phyloP scores from a whole-genome alignment of 2,329 filamentous ascomycete species.

The Claviceps purpurea region DNA sequence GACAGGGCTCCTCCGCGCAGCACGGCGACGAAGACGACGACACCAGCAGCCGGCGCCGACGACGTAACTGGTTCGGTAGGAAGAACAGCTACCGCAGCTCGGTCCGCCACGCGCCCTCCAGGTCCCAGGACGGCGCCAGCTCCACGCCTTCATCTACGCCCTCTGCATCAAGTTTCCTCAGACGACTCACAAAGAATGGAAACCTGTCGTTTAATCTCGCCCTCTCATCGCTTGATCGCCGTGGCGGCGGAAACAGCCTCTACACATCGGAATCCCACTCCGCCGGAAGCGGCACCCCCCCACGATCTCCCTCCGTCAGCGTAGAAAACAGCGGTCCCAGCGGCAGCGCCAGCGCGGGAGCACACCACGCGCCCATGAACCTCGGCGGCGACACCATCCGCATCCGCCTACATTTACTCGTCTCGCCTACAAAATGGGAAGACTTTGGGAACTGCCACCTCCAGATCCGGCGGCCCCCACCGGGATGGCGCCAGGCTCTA shows the following conservation, averaged over 20 bases:
- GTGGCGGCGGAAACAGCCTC: slow-evolving; percentile 37
- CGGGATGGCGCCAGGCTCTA: slow-evolving; percentile 43
- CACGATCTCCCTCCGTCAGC: slow-evolving; percentile 45
- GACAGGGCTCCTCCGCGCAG: slow-evolving; percentile 16
- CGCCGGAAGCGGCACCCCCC: slow-evolving; percentile 33
- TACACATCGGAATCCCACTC: slow-evolving; percentile 45
- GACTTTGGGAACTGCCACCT: slow-evolving; percentile 78
- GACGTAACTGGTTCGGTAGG: slow-evolving; percentile 46
- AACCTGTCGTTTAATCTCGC: slow-evolving; percentile 69
- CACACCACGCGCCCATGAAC: slow-evolving; percentile 38
- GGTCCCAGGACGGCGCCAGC: slow-evolving; percentile 62
- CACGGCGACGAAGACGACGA: slow-evolving; percentile 16
- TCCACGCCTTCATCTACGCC: slow-evolving; percentile 45
- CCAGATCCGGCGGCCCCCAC: slow-evolving; percentile 66
- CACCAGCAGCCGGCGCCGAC: slow-evolving; percentile 20
- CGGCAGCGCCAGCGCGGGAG: too few species aligned
- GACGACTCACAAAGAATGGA: slow-evolving; percentile 57
- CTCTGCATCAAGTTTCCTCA: slow-evolving; percentile 69
- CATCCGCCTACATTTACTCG: slow-evolving; percentile 72
- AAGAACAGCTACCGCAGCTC: slow-evolving; percentile 53
- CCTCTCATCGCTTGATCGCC: slow-evolving; percentile 42
- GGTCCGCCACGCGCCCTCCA: slow-evolving; percentile 43
- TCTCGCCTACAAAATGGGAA: slow-evolving; percentile 69
- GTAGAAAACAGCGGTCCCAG: slow-evolving; percentile 31
- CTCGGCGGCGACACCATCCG: slow-evolving; percentile 60